A percentile compares a stretch with the other conserved stretches of the same genome.
phyloP scores from a whole-genome alignment of 176 grass and related monocot species.

The Saccharum spontaneum region DNA sequence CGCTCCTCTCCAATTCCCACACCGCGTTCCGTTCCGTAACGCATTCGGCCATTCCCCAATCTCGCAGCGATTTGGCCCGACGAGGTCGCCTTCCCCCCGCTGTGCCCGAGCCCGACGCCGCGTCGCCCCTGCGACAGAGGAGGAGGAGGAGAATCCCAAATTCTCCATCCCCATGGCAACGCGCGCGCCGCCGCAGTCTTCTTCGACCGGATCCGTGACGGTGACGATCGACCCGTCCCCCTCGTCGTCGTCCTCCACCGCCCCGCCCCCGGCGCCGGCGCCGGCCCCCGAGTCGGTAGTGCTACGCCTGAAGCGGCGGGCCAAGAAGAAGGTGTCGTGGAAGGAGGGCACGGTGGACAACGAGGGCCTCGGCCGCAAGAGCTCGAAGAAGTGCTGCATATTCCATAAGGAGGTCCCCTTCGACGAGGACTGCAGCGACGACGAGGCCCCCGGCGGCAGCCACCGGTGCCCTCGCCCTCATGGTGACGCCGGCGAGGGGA shows the following conservation, averaged over 20 bases:
- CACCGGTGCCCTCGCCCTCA: conserved; percentile 11
- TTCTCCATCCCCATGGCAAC: conserved; percentile 30
- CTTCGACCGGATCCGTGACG: conserved; percentile 53
- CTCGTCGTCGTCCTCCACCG: conserved; percentile 23
- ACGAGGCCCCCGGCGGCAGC: conserved; percentile 45
- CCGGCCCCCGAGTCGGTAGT: conserved; percentile 50
- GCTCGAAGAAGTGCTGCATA: conserved; percentile 97
- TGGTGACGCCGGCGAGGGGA: conserved; percentile 32
- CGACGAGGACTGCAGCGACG: conserved; percentile 93
- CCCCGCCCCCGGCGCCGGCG: not conserved
- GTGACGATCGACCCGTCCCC: conserved; percentile 47
- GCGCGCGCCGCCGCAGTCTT: conserved; percentile 14
- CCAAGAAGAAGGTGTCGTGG: conserved; percentile 96
- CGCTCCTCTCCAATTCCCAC: not conserved
- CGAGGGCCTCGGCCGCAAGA: conserved; percentile 89
- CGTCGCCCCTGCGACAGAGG: not conserved
- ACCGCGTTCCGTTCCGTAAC: not conserved
- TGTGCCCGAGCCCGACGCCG: not conserved
- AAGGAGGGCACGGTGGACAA: conserved; percentile 97
- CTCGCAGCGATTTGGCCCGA: not conserved
- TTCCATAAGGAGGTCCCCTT: conserved; percentile 95
- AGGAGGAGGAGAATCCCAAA: not conserved
- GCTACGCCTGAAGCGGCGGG: conserved; percentile 65
- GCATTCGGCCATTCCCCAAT: not conserved
- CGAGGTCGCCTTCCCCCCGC: not conserved